Conservation (phyloP, 2,329 filamentous ascomycete genomes). For the Trichoderma pleuroti region DNA sequence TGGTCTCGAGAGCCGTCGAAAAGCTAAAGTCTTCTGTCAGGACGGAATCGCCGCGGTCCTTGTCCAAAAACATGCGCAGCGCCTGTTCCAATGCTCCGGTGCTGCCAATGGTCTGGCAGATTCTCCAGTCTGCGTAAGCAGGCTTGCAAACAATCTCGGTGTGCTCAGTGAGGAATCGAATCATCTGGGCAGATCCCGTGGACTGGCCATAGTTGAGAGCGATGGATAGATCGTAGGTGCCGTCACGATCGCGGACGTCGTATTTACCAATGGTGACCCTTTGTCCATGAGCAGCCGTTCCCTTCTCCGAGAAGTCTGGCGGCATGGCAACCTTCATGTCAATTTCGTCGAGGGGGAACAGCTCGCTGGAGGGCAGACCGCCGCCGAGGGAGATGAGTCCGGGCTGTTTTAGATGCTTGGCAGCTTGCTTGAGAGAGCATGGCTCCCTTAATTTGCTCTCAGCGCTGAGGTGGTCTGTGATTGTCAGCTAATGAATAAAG, state of each 20-base stretch:
- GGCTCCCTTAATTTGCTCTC: conserved; percentile 61
- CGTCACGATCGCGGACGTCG: conserved; percentile 62
- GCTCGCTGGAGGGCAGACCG: conserved; percentile 79
- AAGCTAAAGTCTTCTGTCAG: conserved; percentile 92
- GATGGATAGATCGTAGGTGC: conserved; percentile 70
- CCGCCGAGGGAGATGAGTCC: conserved; percentile 90
- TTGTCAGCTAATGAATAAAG: background rate
- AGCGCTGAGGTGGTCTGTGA: conserved; percentile 52
- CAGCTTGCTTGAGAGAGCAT: conserved; percentile 78
- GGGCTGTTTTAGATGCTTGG: conserved; percentile 72
- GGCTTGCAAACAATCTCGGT: conserved; percentile 86
- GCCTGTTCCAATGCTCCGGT: conserved; percentile 83
- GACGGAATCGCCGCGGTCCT: conserved; percentile 68
- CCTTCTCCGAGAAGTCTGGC: conserved; percentile 67
- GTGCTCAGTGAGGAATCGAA: conserved; percentile 91
- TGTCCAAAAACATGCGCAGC: conserved; percentile 73
- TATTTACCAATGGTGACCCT: conserved; percentile 73
- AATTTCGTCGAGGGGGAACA: conserved; percentile 86
- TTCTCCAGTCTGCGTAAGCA: conserved; percentile 87
- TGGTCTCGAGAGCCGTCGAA: conserved; percentile 63
- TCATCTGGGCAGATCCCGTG: conserved; percentile 77
- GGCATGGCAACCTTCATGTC: conserved; percentile 67
- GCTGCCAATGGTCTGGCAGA: conserved; percentile 78
- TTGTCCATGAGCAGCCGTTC: conserved; percentile 58
- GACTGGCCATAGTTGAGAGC: conserved; percentile 93